Percentiles rank a stretch among this genome's conserved stretches.
phyloP scores from a whole-genome alignment of 2,329 filamentous ascomycete genomes.

The Nakataea oryzae region DNA sequence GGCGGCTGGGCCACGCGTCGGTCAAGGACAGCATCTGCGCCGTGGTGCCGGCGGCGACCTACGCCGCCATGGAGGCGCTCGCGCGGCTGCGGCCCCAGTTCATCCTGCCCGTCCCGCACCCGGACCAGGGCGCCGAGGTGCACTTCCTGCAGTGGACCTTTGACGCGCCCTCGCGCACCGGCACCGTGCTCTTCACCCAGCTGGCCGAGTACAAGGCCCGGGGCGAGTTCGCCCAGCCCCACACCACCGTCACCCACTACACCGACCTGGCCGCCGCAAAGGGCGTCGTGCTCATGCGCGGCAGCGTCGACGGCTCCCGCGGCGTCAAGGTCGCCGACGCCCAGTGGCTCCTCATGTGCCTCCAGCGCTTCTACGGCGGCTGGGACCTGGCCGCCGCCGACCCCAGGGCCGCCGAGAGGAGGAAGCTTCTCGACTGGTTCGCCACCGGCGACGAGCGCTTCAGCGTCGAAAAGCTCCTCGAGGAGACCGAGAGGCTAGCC shows the following conservation, averaged over 20 bases:
- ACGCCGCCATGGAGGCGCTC: constrained; percentile 57
- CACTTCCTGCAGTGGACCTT: constrained; percentile 97
- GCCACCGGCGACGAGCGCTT: constrained; percentile 68
- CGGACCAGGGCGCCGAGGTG: constrained; percentile 66
- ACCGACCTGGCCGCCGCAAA: constrained; percentile 65
- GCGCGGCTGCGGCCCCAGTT: constrained; percentile 77
- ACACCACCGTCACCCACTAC: constrained; percentile 91
- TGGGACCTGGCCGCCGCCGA: constrained; percentile 34
- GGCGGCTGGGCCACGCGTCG: constrained; percentile 74
- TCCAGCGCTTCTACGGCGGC: constrained; percentile 87
- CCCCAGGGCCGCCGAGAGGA: constrained; percentile 52
- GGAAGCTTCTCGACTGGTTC: constrained; percentile 71
- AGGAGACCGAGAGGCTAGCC: constrained; percentile 76
- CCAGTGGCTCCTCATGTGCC: constrained; percentile 81
- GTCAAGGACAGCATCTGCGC: constrained; percentile 74
- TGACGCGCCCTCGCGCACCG: constrained; percentile 52
- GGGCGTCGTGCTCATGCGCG: constrained; percentile 78
- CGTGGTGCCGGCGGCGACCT: constrained; percentile 64
- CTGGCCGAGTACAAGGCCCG: constrained; percentile 86
- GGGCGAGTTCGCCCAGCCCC: constrained; percentile 81
- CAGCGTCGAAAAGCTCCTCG: constrained; percentile 72
- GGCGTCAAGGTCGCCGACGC: constrained; percentile 73
- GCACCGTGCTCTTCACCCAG: constrained; percentile 84
- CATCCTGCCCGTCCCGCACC: constrained; percentile 73
- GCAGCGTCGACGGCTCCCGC: constrained; percentile 62